Evolutionary conservation across 768 basidiomycete species (phyloP), one percentile per base, ranked within the genome.

Genomic region (Phanerodontia chrysosporium): DNA sequence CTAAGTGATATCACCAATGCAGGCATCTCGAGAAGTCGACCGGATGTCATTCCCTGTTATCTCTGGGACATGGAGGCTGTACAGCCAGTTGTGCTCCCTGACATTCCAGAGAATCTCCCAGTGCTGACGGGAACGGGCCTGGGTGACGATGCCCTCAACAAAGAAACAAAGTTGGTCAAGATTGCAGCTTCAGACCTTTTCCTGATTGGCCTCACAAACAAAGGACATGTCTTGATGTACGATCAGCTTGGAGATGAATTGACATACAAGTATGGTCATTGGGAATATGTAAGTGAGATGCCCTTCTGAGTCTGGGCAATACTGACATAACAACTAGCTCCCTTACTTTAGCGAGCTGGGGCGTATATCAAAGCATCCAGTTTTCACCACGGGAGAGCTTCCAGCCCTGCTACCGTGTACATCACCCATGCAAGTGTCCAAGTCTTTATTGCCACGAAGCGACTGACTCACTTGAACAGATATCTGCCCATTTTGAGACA

Each of bases 401-500:
- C 58, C 65, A n/a, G 70, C 75, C 27, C 83, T 28, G 83, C 82
- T 2, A 71, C 70, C 42, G 73, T 88, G 73, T 77, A 79, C 60
- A 89, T 92, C 68, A 90, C 90, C 53, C 92, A 93, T 75, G 94
- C 93, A 73, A 73, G 84, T 59, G 18, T 16, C 45, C 44, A 7
- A 45, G 18, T 18, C 7, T 45, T 24, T 24, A 14, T 27, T 49
- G 7, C 6, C 13, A 27, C 3, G 14, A 27, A 49, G 3, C 24
- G 25, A 24, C 25, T 49, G 25, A 25, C 1, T 6, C 60, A 14
- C 32, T 36, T 58, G 65, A 66, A 4, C 71, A 95, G 86, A 82
- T 98, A 54, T 87, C 95, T 16, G 95, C 91, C 3, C 87, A 91
- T 64, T 96, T 89, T 72, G 64, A 76, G 55, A 86, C 87, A 32